Percentiles rank a stretch among this genome's conserved stretches.
phyloP scores from a whole-genome alignment of 768 basidiomycete species.

The Leccinum subgranulosum region DNA sequence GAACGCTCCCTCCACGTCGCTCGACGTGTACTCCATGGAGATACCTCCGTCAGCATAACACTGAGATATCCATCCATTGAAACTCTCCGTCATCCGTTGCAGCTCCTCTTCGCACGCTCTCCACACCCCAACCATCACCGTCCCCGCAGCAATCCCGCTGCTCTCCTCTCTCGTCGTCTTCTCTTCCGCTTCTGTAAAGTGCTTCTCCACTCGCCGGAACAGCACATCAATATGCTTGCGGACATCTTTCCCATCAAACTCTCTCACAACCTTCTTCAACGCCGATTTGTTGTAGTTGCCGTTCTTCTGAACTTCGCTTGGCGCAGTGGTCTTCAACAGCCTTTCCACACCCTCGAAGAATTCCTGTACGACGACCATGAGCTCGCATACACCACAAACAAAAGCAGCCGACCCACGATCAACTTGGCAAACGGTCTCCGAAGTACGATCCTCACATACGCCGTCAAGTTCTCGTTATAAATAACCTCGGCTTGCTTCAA shows the following conservation, averaged over 20 bases:
- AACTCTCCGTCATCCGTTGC: constrained; percentile 66
- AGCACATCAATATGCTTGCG: constrained; percentile 84
- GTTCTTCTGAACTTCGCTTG: constrained; percentile 74
- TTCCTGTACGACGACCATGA: constrained; percentile 52
- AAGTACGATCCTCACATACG: constrained; percentile 85
- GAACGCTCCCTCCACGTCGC: constrained; percentile 79
- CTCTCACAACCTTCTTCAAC: constrained; percentile 83
- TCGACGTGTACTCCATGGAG: constrained; percentile 66
- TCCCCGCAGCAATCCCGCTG: constrained; percentile 55
- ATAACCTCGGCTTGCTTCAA: constrained; percentile 72
- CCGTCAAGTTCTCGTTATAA: constrained; percentile 84
- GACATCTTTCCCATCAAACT: constrained; percentile 84
- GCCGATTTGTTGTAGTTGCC: constrained; percentile 70
- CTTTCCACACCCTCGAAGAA: constrained; percentile 92
- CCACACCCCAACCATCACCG: constrained; percentile 83
- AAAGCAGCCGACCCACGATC: constrained; percentile 53
- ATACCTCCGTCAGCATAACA: constrained; percentile 78
- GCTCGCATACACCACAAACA: neutral
- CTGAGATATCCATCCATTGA: constrained; percentile 63
- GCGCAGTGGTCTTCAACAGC: constrained; percentile 74
- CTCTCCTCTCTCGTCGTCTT: constrained; percentile 53
- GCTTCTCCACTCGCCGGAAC: constrained; percentile 92
- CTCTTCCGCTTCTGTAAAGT: constrained; percentile 83
- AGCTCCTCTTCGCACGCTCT: constrained; percentile 87
- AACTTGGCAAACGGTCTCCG: constrained; percentile 84